Conservation (phyloP, 1,284 basidiomycete species). For the Apiotrichum sp. region DNA sequence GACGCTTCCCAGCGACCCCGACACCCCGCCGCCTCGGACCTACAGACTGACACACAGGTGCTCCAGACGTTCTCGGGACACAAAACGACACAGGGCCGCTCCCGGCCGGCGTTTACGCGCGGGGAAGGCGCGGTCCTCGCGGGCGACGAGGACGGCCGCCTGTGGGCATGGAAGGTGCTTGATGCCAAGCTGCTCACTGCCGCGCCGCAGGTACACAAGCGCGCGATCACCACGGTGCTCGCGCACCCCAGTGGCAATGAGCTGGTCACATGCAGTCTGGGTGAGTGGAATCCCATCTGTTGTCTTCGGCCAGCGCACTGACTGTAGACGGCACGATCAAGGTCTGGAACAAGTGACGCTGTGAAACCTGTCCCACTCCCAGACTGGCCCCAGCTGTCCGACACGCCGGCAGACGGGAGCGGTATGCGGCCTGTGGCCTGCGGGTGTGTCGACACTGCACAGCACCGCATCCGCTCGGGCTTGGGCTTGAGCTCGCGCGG, state of each 20-base stretch:
- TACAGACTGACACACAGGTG: constrained; percentile 34
- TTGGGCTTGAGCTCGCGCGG: too few species aligned
- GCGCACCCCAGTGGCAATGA: constrained; percentile 62
- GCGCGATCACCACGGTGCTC: constrained; percentile 54
- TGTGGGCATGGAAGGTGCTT: constrained; percentile 90
- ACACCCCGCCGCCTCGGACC: too few species aligned
- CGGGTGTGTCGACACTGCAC: too few species aligned
- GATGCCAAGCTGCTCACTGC: constrained; percentile 64
- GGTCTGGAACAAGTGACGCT: constrained; percentile 23
- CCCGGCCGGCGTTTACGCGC: constrained; percentile 73
- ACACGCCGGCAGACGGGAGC: too few species aligned
- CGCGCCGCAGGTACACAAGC: constrained; percentile 65
- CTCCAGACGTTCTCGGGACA: constrained; percentile 78
- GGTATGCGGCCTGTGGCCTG: too few species aligned
- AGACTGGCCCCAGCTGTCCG: neutral
- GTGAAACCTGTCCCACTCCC: neutral
- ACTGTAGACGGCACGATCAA: constrained; percentile 37
- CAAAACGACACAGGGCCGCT: constrained; percentile 62
- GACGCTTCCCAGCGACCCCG: too few species aligned
- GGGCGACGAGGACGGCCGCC: constrained; percentile 79
- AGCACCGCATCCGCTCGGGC: too few species aligned
- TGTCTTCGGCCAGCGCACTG: neutral
- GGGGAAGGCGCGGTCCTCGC: constrained; percentile 74
- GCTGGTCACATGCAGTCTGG: constrained; percentile 79
- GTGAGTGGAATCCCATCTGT: constrained; percentile 18